Percentiles rank a stretch among this genome's conserved stretches.
Conservation (phyloP, 345 rosid species). For the Lepidium africanum region DNA sequence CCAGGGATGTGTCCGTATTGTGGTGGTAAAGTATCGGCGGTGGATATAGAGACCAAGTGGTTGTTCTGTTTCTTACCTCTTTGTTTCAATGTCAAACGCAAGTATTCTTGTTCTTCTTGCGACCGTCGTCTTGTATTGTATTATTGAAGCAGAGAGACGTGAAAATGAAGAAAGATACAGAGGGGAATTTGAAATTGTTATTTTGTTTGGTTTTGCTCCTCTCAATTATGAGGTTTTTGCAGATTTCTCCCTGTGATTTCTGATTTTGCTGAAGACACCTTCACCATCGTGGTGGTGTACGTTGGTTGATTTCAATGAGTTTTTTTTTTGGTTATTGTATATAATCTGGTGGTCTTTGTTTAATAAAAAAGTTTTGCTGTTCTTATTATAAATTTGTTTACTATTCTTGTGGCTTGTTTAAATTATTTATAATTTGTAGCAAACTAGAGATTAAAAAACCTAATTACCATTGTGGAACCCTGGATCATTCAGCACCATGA, state of each 20-base stretch:
- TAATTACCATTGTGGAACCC: background rate
- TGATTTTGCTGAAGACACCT: background rate
- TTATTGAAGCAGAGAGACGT: slow-evolving; percentile 7
- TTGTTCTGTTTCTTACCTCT: slow-evolving; percentile 76
- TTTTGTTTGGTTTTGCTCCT: slow-evolving; percentile 1
- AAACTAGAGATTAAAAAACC: background rate
- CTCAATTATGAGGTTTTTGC: slow-evolving; percentile 14
- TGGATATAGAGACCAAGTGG: slow-evolving; percentile 65
- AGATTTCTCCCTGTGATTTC: background rate
- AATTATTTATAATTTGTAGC: background rate
- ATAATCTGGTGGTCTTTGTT: background rate
- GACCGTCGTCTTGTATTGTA: slow-evolving; percentile 41
- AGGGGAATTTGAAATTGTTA: background rate
- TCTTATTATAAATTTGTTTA: background rate
- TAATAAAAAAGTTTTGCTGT: background rate
- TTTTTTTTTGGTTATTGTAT: background rate
- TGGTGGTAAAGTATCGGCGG: slow-evolving; percentile 63
- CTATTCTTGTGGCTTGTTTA: background rate
- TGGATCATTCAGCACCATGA: background rate
- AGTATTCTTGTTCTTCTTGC: slow-evolving; percentile 54
- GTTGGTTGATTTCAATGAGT: background rate
- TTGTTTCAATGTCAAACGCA: slow-evolving; percentile 54
- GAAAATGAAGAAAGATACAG: background rate
- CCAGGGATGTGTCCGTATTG: slow-evolving; percentile 78
- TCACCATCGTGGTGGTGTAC: background rate